Percentiles rank a stretch among this genome's conserved stretches.
These are phyloP conservation scores for Ehretia macrophylla DNA, from an alignment of 257 asterid species.

Conservation along the genomic window DNA sequence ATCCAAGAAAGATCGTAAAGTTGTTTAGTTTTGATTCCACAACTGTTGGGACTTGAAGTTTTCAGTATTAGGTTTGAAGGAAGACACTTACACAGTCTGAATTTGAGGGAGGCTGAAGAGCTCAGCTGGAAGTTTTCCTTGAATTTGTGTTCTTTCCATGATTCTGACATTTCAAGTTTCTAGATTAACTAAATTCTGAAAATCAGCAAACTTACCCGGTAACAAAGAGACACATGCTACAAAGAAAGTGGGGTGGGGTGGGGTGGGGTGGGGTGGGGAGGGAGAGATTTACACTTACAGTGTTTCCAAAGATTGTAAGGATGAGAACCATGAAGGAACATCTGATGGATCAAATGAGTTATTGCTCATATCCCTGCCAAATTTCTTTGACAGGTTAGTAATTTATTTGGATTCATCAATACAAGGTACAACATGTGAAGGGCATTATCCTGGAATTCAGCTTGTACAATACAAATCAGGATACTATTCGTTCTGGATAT, in stretches of 20 bases:
- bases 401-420: too few relatives aligned
- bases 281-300: slow-evolving; percentile 35
- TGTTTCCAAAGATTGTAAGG: slow-evolving; percentile 53
- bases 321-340: slow-evolving; percentile 55
- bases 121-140: slow-evolving; percentile 50
- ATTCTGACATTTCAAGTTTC: slow-evolving; percentile 41
- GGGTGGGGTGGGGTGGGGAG: slow-evolving; percentile 9
- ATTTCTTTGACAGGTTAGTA: neutral
- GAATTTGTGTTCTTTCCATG: slow-evolving; percentile 49
- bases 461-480: neutral
- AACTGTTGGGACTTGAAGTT: too few relatives aligned
- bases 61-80: too few relatives aligned
- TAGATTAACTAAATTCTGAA: slow-evolving; percentile 5
- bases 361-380: slow-evolving; percentile 86
- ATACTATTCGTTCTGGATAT: neutral
- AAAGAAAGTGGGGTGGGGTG: neutral
- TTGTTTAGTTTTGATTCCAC: too few relatives aligned
- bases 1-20: neutral
- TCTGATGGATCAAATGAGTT: slow-evolving; percentile 49
- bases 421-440: too few relatives aligned
- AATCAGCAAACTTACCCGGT: neutral
- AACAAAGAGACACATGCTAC: neutral
- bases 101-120: slow-evolving; percentile 54
- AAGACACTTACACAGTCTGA: slow-evolving; percentile 63
- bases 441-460: neutral